Evolutionary conservation across 345 rosid genomes (phyloP), one percentile per base, ranked within the genome.

Genomic region (Boechera stricta): DNA sequence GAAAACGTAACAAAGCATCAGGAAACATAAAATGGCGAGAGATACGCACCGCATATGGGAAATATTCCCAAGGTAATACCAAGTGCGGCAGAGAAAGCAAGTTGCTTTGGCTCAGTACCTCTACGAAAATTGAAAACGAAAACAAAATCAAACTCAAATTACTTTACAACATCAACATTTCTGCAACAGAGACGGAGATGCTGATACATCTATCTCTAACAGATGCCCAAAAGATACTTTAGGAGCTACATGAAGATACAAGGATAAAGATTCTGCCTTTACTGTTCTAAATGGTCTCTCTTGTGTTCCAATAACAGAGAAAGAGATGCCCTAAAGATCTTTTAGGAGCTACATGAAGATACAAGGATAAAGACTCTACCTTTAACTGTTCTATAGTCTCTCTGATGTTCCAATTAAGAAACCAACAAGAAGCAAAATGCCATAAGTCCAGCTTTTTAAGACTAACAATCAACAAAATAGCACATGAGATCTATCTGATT

Each of bases 41-140:
- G 2, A 76, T 0, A 59, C 74, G 76, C 78, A 90, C 99, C 99
- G 39, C 97, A 92, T 44, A 95, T 88, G 1, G 98, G 99, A 74
- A 95, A 95, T 35, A 95, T 45, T 52, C 98, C 97, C 58, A 95
- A 52, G 15, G 96, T 89, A 58, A 89, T 73, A 36, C 99, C 99
- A 56, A 92, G 81, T 76, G 99, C 96, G 1, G 94, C 80, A 39
- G 99, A 90, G 77, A 92, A 87, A 3, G 98, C 98, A 73, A 94
- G 79, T 77, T 92, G 96, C 85, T 84, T 91, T 5, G 99, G 99
- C 74, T 92, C 98, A 47, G 91, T 81, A 66, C 98, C 92, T 78
- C 95, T 92, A 86, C 31, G n/a, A 33, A n/a, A 33, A 53, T 18
- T 2, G 0, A 39, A 62, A 47, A 35, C 13, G 24, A 55, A 47